phyloP scores from a whole-genome alignment of 441 rosid species.

The Pelargonium myrrhifolium region DNA sequence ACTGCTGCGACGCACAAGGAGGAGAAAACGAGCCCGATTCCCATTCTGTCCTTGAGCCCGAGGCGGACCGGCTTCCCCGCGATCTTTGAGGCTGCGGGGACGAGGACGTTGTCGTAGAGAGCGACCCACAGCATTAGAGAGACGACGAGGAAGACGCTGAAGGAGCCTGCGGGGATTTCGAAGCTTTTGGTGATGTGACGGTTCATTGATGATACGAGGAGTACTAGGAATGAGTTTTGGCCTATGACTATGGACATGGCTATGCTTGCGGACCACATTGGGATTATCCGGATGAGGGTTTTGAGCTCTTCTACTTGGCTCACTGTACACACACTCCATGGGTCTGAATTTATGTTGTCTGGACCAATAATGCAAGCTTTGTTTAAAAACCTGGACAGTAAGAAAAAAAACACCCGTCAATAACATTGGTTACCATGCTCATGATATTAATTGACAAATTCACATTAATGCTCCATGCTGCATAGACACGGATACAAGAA shows the following conservation, averaged over 20 bases:
- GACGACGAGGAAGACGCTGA: conserved; percentile 44
- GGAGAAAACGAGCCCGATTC: conserved; percentile 56
- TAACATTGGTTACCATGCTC: too few relatives aligned
- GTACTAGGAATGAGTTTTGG: conserved; percentile 56
- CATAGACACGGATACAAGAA: too few relatives aligned
- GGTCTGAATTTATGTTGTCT: too few relatives aligned
- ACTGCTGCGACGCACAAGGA: conserved; percentile 51
- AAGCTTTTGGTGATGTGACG: conserved; percentile 50
- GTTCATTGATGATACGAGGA: conserved; percentile 73
- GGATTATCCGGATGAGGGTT: conserved; percentile 62
- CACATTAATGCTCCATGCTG: too few relatives aligned
- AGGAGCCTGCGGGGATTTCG: conserved; percentile 76
- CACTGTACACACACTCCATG: conserved; percentile 70
- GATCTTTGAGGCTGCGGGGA: conserved; percentile 57
- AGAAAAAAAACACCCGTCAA: too few relatives aligned
- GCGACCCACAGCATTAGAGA: conserved; percentile 50
- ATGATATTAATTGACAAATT: too few relatives aligned
- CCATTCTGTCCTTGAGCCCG: conserved; percentile 66
- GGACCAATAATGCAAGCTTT: conserved; percentile 72
- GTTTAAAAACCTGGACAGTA: conserved; percentile 50
- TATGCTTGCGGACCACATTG: conserved; percentile 77
- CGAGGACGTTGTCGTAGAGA: conserved; percentile 57
- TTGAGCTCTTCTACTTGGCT: conserved; percentile 82
- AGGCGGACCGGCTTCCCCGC: conserved; percentile 50
- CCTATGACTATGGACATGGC: conserved; percentile 53